Evolutionary conservation across 805 yeast species (phyloP).

Genomic region (Metschnikowia aberdeeniae): DNA sequence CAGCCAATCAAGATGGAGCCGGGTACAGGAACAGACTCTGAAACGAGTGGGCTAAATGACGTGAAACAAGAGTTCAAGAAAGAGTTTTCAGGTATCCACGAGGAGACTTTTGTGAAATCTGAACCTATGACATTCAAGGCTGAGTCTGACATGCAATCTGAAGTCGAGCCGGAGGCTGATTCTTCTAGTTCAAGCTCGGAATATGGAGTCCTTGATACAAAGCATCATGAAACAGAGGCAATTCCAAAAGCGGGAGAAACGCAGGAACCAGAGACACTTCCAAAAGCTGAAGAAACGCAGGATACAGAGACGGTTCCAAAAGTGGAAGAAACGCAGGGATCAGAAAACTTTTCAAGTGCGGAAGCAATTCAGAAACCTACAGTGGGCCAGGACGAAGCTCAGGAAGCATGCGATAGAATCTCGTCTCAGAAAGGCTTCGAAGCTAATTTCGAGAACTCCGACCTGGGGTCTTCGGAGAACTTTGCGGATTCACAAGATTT

Average conservation of each 20-base stretch:
- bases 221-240: not conserved
- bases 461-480: not conserved
- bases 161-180: too few species aligned
- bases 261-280: too few species aligned
- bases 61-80: not conserved
- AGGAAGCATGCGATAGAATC: too few species aligned
- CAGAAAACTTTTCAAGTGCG: too few species aligned
- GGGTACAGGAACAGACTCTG: not conserved
- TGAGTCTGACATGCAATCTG: too few species aligned
- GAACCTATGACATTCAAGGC: not conserved
- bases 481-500: not conserved
- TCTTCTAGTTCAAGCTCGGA: too few species aligned
- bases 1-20: not conserved
- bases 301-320: too few species aligned
- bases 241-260: not conserved
- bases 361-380: too few species aligned
- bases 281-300: too few species aligned
- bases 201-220: not conserved
- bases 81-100: not conserved
- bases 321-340: too few species aligned
- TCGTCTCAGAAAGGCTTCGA: too few species aligned
- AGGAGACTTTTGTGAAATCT: conserved; percentile 1
- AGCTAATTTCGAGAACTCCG: not conserved
- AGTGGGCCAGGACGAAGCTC: too few species aligned
- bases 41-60: not conserved